Base-by-base conservation (phyloP, 2,329 filamentous ascomycete species). In the Penicillium olsonii region DNA sequence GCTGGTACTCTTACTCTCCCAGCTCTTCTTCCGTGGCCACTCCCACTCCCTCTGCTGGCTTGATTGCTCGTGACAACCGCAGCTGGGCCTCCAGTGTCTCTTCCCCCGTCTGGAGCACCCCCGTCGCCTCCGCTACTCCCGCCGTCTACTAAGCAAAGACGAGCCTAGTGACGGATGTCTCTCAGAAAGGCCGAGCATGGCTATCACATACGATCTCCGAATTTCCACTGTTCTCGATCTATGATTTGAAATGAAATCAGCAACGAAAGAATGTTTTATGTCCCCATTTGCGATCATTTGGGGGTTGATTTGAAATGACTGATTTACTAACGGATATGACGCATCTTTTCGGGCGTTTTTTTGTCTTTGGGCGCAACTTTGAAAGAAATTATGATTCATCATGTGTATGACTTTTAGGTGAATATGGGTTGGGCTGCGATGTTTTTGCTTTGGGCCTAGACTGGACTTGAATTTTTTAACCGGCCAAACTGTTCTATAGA, bases 101-200 rank as follows among this genome's bases (percentile, higher is more conserved):
- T 46, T 48, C 49, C 18, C 50, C 58, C 26, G 53, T 29, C 42
- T 45, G 49, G 17, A 56, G 53, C 55, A 46, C 41, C 20, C 42
- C 45, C 34, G 17, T 42, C 20, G 24, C 48, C 15, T 53, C 53
- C 2, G 47, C 53, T 26, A 47, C 51, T 15, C 44, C 48, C n/a
- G 22, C 53, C 18, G 45, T 39, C 37, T 56, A 58, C 44, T 60
- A 51, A 53, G 48, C n/a, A 10, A 48, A 4, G 2, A 5, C 2
- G 31, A 15, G 7, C 5, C 8, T 10, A 8, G 24, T 14, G 1
- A 6, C 14, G 14, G 29, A 19, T 34, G 17, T 15, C 19, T 33
- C 19, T 9, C 9, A 2, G 10, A 11, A 33, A 20, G n/a, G 11
- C 19, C 15, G 26, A 41, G 31, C 27, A 48, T 41, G 8, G 10